A percentile compares a stretch with the other conserved stretches of the same genome.
Conservation (phyloP, 805 yeast genomes). For the Starmerella lactis-condensi region DNA sequence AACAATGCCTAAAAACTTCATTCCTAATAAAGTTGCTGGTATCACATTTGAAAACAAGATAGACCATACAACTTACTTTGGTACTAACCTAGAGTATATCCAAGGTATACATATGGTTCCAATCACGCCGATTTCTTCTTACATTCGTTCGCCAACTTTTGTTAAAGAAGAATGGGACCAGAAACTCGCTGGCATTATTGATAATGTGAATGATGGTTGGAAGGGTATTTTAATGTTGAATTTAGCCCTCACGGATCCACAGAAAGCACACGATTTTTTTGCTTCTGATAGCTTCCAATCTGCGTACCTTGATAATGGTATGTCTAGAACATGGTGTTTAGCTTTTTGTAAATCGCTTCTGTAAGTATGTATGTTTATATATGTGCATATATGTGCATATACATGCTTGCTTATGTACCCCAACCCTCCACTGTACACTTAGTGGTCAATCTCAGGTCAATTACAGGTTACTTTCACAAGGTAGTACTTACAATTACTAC, state of each 20-base stretch:
- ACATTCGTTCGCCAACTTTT: constrained; percentile 34
- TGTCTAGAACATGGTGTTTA: constrained; percentile 66
- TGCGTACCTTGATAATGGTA: constrained; percentile 52
- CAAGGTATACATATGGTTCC: constrained; percentile 73
- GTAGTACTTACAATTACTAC: not conserved
- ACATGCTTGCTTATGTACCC: no score
- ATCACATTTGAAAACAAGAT: constrained; percentile 54
- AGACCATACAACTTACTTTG: constrained; percentile 58
- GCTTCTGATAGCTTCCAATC: constrained; percentile 32
- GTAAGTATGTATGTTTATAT: constrained; percentile 1
- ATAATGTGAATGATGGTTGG: constrained; percentile 39
- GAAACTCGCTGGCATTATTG: constrained; percentile 27
- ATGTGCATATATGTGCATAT: not conserved
- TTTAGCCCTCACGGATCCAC: constrained; percentile 51
- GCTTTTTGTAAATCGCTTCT: constrained; percentile 35
- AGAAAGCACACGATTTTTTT: constrained; percentile 40
- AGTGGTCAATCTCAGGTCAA: no score
- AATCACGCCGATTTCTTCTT: constrained; percentile 41
- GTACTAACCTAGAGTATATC: constrained; percentile 39
- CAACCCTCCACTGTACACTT: no score
- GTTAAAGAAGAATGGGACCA: constrained; percentile 42
- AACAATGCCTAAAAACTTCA: constrained; percentile 33
- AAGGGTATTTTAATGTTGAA: constrained; percentile 49
- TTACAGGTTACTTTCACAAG: not conserved
- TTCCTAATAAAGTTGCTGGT: constrained; percentile 46